These are phyloP conservation scores for Pseudonectria buxi DNA, from an alignment of 2,329 filamentous ascomycete genomes.

Conservation along the genomic window DNA sequence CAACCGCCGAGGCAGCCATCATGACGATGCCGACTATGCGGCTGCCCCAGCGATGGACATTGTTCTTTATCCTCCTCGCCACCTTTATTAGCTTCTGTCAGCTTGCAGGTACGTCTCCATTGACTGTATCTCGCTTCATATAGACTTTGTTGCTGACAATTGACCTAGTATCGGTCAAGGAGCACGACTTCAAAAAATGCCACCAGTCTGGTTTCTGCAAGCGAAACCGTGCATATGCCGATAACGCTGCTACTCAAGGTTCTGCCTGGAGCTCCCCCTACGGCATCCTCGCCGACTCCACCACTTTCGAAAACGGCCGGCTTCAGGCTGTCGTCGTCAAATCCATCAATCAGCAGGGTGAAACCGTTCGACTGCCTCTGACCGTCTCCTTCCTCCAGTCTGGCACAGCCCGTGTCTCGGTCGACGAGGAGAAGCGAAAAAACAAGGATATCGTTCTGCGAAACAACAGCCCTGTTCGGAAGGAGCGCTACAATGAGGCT, in stretches of 20 bases:
- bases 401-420: slow-evolving; percentile 75
- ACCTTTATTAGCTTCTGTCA: slow-evolving; percentile 54
- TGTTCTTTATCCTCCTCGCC: slow-evolving; percentile 53
- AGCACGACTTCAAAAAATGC: slow-evolving; percentile 96
- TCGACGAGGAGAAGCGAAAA: slow-evolving; percentile 86
- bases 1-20: slow-evolving; percentile 32
- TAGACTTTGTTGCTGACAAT: slow-evolving; percentile 11
- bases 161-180: slow-evolving; percentile 70
- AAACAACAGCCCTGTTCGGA: slow-evolving; percentile 75
- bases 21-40: slow-evolving; percentile 37
- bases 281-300: slow-evolving; percentile 61
- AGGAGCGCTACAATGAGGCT: slow-evolving; percentile 91
- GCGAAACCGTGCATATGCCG: slow-evolving; percentile 85
- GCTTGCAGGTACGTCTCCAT: slow-evolving; percentile 52
- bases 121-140: neutral
- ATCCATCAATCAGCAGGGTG: slow-evolving; percentile 54
- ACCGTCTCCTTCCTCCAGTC: slow-evolving; percentile 85
- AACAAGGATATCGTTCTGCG: slow-evolving; percentile 85
- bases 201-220: slow-evolving; percentile 95
- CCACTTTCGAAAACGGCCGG: slow-evolving; percentile 72
- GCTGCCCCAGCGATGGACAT: slow-evolving; percentile 57
- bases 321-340: slow-evolving; percentile 79
- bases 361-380: slow-evolving; percentile 72
- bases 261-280: slow-evolving; percentile 76
- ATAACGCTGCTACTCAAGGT: slow-evolving; percentile 59